Evolutionary conservation across 305 asterid genomes (phyloP).

Genomic region (Coffea humblotiana): DNA sequence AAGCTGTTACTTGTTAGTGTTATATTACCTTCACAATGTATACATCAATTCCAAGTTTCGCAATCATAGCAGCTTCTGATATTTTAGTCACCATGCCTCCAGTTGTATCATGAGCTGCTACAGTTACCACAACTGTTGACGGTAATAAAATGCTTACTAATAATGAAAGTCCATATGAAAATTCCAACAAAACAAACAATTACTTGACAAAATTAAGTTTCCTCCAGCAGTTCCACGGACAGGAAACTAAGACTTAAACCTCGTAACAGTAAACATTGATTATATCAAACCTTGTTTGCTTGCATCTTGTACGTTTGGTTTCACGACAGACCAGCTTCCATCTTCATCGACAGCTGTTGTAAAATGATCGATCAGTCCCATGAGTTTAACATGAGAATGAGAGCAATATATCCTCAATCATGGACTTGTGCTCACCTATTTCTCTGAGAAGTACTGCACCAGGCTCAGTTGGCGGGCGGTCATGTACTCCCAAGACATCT

Average conservation of each 20-base stretch:
- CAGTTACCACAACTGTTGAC: constrained; percentile 67
- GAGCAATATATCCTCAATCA: not conserved
- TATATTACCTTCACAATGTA: constrained; percentile 74
- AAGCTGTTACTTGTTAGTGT: not conserved
- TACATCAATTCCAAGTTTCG: constrained; percentile 85
- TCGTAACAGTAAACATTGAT: not conserved
- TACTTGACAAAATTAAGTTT: not conserved
- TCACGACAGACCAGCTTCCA: constrained; percentile 85
- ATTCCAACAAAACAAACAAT: not conserved
- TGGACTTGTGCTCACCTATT: constrained; percentile 52
- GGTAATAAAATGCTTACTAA: not conserved
- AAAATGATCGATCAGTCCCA: constrained; percentile 1
- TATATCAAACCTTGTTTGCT: constrained; percentile 51
- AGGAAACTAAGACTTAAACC: not conserved
- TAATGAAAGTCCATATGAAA: not conserved
- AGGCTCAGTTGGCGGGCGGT: constrained; percentile 86
- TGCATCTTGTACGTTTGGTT: constrained; percentile 53
- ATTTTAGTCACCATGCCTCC: constrained; percentile 95
- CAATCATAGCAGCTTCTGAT: constrained; percentile 93
- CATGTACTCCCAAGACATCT: constrained; percentile 85
- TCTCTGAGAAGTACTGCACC: constrained; percentile 75
- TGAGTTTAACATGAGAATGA: constrained; percentile 2
- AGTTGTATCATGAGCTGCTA: constrained; percentile 90
- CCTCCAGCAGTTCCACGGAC: not conserved
- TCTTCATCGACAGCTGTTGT: constrained; percentile 78